Evolutionary conservation across 2,329 filamentous ascomycete species (phyloP).

Genomic region (Cylindrodendrum hubeiense): DNA sequence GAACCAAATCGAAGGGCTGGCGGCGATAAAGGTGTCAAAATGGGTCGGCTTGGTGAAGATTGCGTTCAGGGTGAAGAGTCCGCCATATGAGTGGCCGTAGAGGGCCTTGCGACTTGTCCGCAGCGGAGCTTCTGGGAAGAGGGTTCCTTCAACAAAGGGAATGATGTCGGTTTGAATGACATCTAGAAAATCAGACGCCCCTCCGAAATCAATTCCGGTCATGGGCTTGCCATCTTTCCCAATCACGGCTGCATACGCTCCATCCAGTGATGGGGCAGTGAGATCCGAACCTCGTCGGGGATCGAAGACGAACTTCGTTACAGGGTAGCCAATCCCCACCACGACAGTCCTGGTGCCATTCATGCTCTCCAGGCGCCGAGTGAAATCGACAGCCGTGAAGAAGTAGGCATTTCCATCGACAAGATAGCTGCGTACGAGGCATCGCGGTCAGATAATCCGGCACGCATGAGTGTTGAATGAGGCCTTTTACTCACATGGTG

Average conservation of each 20-base stretch:
- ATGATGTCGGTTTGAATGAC: conserved; percentile 56
- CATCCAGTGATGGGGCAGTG: conserved; percentile 40
- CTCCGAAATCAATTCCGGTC: conserved; percentile 47
- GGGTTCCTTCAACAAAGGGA: conserved; percentile 40
- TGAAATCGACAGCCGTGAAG: conserved; percentile 47
- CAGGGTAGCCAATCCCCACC: conserved; percentile 50
- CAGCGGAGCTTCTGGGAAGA: conserved; percentile 45
- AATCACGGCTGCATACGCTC: conserved; percentile 33
- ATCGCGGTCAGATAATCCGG: neutral
- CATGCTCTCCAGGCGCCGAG: conserved; percentile 40
- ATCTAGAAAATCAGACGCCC: conserved; percentile 58
- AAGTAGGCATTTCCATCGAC: conserved; percentile 52
- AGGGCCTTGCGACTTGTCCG: conserved; percentile 55
- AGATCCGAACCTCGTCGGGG: conserved; percentile 45
- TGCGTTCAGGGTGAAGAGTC: conserved; percentile 59
- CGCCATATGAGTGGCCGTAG: conserved; percentile 63
- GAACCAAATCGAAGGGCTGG: conserved; percentile 63
- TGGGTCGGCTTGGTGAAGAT: conserved; percentile 54
- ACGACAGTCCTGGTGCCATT: conserved; percentile 43
- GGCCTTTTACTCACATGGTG: conserved; percentile 42
- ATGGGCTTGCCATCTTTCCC: conserved; percentile 37
- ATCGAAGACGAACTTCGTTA: conserved; percentile 43
- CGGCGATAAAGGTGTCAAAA: conserved; percentile 59
- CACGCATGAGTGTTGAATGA: neutral
- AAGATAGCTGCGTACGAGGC: conserved; percentile 42